Evolutionary conservation across 805 yeast genomes (phyloP).

Genomic region (Lachancea meyersii): DNA sequence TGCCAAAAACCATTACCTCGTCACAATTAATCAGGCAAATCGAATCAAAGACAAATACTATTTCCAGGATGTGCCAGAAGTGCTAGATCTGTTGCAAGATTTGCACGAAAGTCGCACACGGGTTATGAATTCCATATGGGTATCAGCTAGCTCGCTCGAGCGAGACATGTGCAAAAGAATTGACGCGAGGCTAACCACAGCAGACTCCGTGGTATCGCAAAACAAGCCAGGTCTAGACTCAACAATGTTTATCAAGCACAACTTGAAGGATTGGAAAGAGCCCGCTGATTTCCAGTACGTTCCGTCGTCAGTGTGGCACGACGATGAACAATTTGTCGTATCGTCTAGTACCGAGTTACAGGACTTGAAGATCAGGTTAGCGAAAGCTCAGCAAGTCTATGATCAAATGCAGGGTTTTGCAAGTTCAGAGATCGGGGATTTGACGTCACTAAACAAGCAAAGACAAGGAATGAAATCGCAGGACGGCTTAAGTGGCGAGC

Average conservation of each 20-base stretch:
- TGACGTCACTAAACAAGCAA: constrained; percentile 29
- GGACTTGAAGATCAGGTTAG: constrained; percentile 48
- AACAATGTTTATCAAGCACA: constrained; percentile 90
- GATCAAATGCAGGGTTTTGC: constrained; percentile 27
- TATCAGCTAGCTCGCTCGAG: constrained; percentile 57
- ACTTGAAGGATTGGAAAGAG: constrained; percentile 68
- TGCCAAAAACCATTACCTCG: constrained; percentile 77
- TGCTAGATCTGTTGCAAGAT: constrained; percentile 78
- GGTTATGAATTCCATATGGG: constrained; percentile 62
- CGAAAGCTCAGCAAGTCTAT: constrained; percentile 33
- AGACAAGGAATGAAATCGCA: constrained; percentile 37
- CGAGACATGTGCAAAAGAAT: constrained; percentile 43
- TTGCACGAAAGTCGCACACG: constrained; percentile 73
- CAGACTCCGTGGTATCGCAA: constrained; percentile 53
- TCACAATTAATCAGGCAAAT: constrained; percentile 78
- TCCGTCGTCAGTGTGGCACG: constrained; percentile 95
- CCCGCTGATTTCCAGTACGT: constrained; percentile 80
- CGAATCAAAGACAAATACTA: constrained; percentile 87
- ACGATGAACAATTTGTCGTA: constrained; percentile 70
- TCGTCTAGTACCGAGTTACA: constrained; percentile 51
- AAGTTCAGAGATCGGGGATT: constrained; percentile 27
- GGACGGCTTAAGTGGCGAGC: constrained; percentile 46
- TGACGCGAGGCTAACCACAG: constrained; percentile 39
- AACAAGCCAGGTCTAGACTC: constrained; percentile 73
- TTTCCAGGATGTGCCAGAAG: constrained; percentile 89